Percentiles rank a stretch among this genome's conserved stretches.
Conservation (phyloP, 1,139 yeast genomes). For the Arxiozyma bovina region DNA sequence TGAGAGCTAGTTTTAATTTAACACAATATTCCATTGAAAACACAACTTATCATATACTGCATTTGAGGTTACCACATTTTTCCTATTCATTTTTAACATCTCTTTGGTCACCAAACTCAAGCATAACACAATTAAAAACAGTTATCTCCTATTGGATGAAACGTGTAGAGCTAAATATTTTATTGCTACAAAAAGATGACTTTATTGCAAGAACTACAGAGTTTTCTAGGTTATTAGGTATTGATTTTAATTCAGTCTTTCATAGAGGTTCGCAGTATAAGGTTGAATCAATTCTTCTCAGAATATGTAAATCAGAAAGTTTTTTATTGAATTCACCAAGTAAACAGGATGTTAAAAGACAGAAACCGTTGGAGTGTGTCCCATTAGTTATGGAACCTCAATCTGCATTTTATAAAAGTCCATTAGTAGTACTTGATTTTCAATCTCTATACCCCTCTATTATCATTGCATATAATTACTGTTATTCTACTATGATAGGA, state of each 20-base stretch:
- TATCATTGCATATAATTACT: conserved; percentile 83
- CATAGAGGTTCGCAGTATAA: conserved; percentile 90
- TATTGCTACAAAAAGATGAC: conserved; percentile 54
- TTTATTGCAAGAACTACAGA: conserved; percentile 66
- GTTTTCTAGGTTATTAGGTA: conserved; percentile 77
- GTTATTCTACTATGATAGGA: conserved; percentile 83
- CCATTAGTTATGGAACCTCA: conserved; percentile 92
- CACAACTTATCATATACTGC: conserved; percentile 58
- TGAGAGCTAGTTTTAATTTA: conserved; percentile 55
- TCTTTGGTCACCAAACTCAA: conserved; percentile 37
- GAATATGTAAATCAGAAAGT: conserved; percentile 72
- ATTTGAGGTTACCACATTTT: conserved; percentile 58
- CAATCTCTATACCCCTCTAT: conserved; percentile 91
- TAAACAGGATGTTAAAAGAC: conserved; percentile 70
- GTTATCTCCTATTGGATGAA: conserved; percentile 46
- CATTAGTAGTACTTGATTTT: conserved; percentile 81
- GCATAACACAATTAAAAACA: conserved; percentile 28
- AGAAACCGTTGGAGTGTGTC: conserved; percentile 77
- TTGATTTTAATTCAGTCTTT: conserved; percentile 80
- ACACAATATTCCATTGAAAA: conserved; percentile 71
- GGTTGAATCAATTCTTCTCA: conserved; percentile 71
- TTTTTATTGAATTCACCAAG: conserved; percentile 70
- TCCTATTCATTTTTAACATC: conserved; percentile 42
- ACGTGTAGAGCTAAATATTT: conserved; percentile 42
- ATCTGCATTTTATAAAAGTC: conserved; percentile 77